Evolutionary conservation across 768 basidiomycete genomes (phyloP).

Genomic region (Asterophora parasitica): DNA sequence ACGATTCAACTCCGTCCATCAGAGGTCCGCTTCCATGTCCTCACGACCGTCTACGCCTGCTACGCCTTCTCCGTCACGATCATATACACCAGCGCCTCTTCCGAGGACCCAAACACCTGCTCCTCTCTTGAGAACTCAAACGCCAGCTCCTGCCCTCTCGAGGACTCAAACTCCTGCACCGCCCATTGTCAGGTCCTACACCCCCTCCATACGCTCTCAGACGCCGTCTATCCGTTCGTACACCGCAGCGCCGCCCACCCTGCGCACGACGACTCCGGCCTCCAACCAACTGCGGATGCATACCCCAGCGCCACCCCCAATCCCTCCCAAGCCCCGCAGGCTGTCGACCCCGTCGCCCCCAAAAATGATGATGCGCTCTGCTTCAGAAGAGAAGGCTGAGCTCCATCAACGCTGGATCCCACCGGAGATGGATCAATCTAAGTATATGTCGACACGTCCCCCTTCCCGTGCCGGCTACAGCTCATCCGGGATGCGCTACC

Average conservation of each 20-base stretch:
- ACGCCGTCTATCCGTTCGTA: slow-evolving; percentile 30
- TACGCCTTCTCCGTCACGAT: slow-evolving; percentile 34
- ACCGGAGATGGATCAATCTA: slow-evolving; percentile 24
- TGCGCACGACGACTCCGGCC: slow-evolving; percentile 31
- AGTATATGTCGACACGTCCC: slow-evolving; percentile 18
- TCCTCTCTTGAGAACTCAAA: slow-evolving; percentile 20
- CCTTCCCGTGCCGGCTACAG: slow-evolving; percentile 25
- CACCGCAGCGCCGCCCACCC: slow-evolving; percentile 35
- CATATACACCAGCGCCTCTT: slow-evolving; percentile 34
- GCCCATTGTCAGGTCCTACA: slow-evolving; percentile 20
- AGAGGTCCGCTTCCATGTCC: slow-evolving; percentile 55
- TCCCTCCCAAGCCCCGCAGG: slow-evolving; percentile 42
- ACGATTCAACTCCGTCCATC: slow-evolving; percentile 49
- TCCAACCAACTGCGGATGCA: slow-evolving; percentile 34
- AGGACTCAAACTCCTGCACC: slow-evolving; percentile 32
- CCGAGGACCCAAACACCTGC: slow-evolving; percentile 20
- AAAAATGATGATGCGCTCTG: slow-evolving; percentile 50
- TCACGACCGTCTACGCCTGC: slow-evolving; percentile 45
- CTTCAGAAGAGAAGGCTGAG: slow-evolving; percentile 62
- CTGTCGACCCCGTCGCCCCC: slow-evolving; percentile 51
- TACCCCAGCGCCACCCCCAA: slow-evolving; percentile 28
- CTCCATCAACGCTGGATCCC: slow-evolving; percentile 67
- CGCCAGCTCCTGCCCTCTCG: slow-evolving; percentile 9
- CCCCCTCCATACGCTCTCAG: slow-evolving; percentile 22
- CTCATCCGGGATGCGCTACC: slow-evolving; percentile 18